Conservation (phyloP, 2,329 filamentous ascomycete genomes). For the Fusarium mangiferae region DNA sequence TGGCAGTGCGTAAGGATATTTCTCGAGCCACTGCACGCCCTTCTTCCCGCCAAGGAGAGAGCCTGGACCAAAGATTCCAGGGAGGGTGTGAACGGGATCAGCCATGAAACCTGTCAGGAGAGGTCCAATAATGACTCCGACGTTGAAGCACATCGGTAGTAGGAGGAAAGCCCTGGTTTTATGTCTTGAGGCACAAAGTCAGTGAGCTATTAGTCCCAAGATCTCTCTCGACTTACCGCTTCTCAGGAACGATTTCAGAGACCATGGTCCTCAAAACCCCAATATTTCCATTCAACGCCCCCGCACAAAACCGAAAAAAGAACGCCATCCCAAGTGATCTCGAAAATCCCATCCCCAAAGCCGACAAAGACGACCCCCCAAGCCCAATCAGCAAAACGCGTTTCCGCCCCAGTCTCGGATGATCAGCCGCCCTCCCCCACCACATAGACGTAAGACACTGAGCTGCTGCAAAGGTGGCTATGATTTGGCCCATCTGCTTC, state of each 20-base stretch:
- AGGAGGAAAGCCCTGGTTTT: slow-evolving; percentile 79
- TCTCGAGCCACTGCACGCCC: slow-evolving; percentile 32
- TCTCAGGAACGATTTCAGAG: slow-evolving; percentile 31
- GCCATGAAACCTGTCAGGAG: slow-evolving; percentile 75
- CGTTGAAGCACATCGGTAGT: slow-evolving; percentile 78
- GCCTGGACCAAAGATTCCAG: slow-evolving; percentile 58
- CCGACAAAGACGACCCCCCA: slow-evolving; percentile 65
- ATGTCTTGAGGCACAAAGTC: slow-evolving; percentile 50
- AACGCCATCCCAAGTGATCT: slow-evolving; percentile 76
- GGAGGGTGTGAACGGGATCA: slow-evolving; percentile 71
- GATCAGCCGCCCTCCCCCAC: slow-evolving; percentile 79
- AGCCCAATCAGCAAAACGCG: slow-evolving; percentile 81
- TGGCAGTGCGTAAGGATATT: slow-evolving; percentile 64
- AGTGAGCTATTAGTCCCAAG: accelerated
- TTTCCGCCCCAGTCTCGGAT: slow-evolving; percentile 75
- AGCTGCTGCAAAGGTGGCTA: slow-evolving; percentile 81
- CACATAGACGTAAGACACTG: slow-evolving; percentile 86
- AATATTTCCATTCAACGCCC: slow-evolving; percentile 77
- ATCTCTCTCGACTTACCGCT: slow-evolving; percentile 4
- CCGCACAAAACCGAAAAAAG: slow-evolving; percentile 74
- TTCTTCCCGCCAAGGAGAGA: slow-evolving; percentile 51
- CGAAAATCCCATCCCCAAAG: slow-evolving; percentile 71
- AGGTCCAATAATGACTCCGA: slow-evolving; percentile 79
- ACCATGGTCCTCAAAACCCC: slow-evolving; percentile 80
- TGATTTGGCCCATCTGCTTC: slow-evolving; percentile 79